phyloP scores from a whole-genome alignment of 2,329 filamentous ascomycete genomes.

The Penicillium concentricum region DNA sequence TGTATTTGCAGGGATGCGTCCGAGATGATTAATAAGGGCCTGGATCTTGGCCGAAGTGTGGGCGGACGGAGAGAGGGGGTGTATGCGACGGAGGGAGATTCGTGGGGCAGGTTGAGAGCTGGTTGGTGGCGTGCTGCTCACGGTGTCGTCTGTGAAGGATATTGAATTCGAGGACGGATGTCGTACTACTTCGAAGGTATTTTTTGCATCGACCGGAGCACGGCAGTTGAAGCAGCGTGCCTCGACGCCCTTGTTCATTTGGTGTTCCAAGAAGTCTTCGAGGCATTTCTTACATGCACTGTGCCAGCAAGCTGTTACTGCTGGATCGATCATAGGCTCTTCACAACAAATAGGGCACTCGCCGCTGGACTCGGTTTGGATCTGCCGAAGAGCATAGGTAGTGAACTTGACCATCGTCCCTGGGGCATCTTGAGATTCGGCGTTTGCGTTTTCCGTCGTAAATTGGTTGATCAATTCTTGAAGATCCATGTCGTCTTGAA shows the following conservation, averaged over 20 bases:
- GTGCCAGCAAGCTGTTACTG: slow-evolving; percentile 96
- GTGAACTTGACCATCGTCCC: slow-evolving; percentile 72
- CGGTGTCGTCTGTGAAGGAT: slow-evolving; percentile 46
- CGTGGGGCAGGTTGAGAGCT: slow-evolving; percentile 43
- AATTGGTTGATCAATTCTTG: slow-evolving; percentile 82
- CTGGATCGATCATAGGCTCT: slow-evolving; percentile 92
- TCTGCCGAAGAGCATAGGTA: slow-evolving; percentile 83
- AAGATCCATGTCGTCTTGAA: slow-evolving; percentile 95
- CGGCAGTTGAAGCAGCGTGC: slow-evolving; percentile 91
- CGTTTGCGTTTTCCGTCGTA: slow-evolving; percentile 64
- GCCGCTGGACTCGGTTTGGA: slow-evolving; percentile 80
- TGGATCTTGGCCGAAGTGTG: slow-evolving; percentile 79
- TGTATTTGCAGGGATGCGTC: slow-evolving; percentile 65
- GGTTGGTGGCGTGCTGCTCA: slow-evolving; percentile 39
- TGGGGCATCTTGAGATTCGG: slow-evolving; percentile 46
- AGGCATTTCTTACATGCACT: slow-evolving; percentile 93
- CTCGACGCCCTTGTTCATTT: slow-evolving; percentile 70
- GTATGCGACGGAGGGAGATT: slow-evolving; percentile 61
- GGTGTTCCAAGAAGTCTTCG: slow-evolving; percentile 84
- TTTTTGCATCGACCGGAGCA: slow-evolving; percentile 73
- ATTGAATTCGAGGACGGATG: slow-evolving; percentile 54
- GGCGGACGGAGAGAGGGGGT: slow-evolving; percentile 59
- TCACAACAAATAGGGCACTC: slow-evolving; percentile 96
- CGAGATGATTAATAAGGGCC: slow-evolving; percentile 72
- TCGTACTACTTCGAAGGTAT: slow-evolving; percentile 88